A percentile compares a stretch with the other conserved stretches of the same genome.
phyloP scores from a whole-genome alignment of 441 rosid species.

The Daphne laureola region DNA sequence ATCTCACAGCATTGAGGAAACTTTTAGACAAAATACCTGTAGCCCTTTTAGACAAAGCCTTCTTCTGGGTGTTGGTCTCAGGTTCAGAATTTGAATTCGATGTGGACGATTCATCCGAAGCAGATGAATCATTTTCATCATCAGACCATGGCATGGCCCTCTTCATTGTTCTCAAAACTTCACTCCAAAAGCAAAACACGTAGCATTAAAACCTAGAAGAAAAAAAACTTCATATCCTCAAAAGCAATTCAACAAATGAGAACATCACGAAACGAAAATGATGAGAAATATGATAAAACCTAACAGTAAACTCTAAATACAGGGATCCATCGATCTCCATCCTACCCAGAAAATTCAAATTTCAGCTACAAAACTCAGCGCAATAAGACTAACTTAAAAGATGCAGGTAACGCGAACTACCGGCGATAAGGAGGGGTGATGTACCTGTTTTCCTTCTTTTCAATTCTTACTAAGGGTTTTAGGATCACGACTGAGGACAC shows the following conservation, averaged over 20 bases:
- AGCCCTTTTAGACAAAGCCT: constrained; percentile 28
- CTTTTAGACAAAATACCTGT: constrained; percentile 25
- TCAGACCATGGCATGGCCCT: constrained; percentile 65
- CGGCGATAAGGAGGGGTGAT: too few relatives aligned
- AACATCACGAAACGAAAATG: not conserved
- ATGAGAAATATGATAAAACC: not conserved
- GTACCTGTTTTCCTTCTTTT: too few relatives aligned
- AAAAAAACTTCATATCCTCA: not conserved
- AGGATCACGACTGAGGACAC: too few relatives aligned
- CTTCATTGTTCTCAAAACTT: constrained; percentile 36
- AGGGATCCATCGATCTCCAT: too few relatives aligned
- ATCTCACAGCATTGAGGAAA: too few relatives aligned
- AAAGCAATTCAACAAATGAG: not conserved
- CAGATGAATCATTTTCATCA: constrained; percentile 39
- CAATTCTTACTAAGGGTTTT: too few relatives aligned
- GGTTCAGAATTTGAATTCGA: constrained; percentile 47
- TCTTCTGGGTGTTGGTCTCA: constrained; percentile 19
- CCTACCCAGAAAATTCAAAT: too few relatives aligned
- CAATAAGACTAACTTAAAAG: too few relatives aligned
- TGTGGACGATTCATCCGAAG: constrained; percentile 45
- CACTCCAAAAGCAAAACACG: not conserved
- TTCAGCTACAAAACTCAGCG: too few relatives aligned
- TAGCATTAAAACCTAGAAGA: not conserved
- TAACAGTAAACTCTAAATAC: not conserved
- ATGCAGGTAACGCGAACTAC: too few relatives aligned